Conservation (phyloP, 345 rosid species). For the Pelargonium nanum region DNA sequence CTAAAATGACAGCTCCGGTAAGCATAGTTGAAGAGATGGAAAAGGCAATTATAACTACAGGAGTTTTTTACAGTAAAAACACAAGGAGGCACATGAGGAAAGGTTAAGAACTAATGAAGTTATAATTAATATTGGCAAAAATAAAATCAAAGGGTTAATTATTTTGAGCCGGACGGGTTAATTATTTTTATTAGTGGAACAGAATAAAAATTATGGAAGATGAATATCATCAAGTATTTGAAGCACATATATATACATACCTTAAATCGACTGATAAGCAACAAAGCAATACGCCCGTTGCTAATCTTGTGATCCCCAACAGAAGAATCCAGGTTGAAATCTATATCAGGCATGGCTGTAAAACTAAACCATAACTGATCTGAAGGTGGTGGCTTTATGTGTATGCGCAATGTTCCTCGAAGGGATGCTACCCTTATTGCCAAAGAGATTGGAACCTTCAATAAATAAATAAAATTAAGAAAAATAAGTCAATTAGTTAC, state of each 20-base stretch:
- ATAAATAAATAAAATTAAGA: constrained; percentile 7
- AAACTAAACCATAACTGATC: constrained; percentile 91
- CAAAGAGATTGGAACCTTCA: constrained; percentile 81
- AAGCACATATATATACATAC: constrained; percentile 24
- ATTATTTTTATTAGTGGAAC: neutral
- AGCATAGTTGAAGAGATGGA: too few species aligned
- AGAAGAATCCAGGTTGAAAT: constrained; percentile 61
- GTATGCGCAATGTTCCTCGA: constrained; percentile 70
- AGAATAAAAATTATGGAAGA: neutral
- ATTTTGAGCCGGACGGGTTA: too few species aligned
- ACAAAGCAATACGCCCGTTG: constrained; percentile 52
- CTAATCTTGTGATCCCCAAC: constrained; percentile 84
- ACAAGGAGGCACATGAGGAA: too few species aligned
- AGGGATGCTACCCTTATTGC: constrained; percentile 69
- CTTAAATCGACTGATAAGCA: constrained; percentile 75
- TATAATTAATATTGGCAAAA: too few species aligned
- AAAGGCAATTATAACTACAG: too few species aligned
- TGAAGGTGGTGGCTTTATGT: constrained; percentile 89
- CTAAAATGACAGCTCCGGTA: too few species aligned
- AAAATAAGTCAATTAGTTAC: constrained; percentile 13
- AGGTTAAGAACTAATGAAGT: too few species aligned
- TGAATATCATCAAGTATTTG: neutral
- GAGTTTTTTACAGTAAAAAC: too few species aligned
- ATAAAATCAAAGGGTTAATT: too few species aligned
- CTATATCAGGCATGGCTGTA: constrained; percentile 82